These are phyloP conservation scores for Hanseniaspora occidentalis DNA, from an alignment of 805 yeast genomes.

Conservation along the genomic window DNA sequence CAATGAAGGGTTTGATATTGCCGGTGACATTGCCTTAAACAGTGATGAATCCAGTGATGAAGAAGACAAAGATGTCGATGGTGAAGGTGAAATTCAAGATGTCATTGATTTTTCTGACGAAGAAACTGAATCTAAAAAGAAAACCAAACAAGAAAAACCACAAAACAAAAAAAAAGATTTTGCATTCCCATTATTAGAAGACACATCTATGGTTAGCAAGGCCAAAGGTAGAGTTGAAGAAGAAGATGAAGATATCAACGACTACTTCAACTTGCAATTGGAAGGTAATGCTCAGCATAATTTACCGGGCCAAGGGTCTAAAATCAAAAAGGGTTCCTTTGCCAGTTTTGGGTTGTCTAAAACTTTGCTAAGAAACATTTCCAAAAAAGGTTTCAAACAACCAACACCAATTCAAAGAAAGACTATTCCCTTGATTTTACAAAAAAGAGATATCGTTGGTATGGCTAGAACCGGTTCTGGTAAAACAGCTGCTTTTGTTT, in stretches of 20 bases:
- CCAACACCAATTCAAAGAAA: conserved; percentile 98
- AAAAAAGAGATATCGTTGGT: conserved; percentile 89
- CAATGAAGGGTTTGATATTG: conserved; percentile 50
- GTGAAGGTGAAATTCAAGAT: conserved; percentile 12
- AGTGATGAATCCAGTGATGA: conserved; percentile 29
- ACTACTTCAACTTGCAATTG: conserved; percentile 26
- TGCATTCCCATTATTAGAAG: conserved; percentile 38
- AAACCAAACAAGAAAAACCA: conserved; percentile 9
- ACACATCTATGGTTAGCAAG: conserved; percentile 36
- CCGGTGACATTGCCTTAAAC: conserved; percentile 41
- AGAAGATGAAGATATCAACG: conserved; percentile 36
- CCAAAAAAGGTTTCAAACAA: conserved; percentile 77
- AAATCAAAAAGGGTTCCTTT: conserved; percentile 62
- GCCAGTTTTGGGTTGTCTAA: conserved; percentile 83
- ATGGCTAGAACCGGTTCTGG: conserved; percentile 99
- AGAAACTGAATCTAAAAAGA: conserved; percentile 20
- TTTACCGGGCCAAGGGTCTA: conserved; percentile 11
- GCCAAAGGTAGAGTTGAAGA: conserved; percentile 25
- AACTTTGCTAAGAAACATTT: conserved; percentile 52
- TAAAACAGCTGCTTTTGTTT: conserved; percentile 91
- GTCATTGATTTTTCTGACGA: conserved; percentile 32
- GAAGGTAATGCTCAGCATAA: conserved; percentile 23
- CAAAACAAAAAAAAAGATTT: conserved; percentile 6
- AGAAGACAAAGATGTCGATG: conserved; percentile 16
- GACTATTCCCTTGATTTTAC: conserved; percentile 81